These are phyloP conservation scores for Kluyveromyces aestuarii DNA, from an alignment of 805 yeast species.

Conservation along the genomic window DNA sequence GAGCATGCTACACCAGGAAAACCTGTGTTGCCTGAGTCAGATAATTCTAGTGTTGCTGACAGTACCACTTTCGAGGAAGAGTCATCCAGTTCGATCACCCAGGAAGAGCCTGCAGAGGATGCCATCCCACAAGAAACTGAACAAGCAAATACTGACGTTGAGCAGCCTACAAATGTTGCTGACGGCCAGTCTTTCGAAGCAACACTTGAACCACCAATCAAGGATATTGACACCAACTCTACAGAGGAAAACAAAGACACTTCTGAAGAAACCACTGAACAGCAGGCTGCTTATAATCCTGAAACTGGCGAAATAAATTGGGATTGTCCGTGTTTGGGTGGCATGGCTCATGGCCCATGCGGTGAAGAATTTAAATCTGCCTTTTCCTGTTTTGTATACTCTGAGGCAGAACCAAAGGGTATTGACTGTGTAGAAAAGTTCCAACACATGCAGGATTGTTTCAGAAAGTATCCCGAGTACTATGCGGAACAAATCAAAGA, in stretches of 20 bases:
- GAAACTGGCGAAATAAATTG: slow-evolving; percentile 98
- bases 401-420: slow-evolving; percentile 93
- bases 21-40: neutral
- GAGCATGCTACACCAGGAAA: slow-evolving; percentile 1
- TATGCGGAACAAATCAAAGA: slow-evolving; percentile 87
- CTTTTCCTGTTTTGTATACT: slow-evolving; percentile 88
- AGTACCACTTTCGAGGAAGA: slow-evolving; percentile 1
- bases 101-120: neutral
- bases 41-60: slow-evolving; percentile 2
- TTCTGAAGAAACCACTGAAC: slow-evolving; percentile 31
- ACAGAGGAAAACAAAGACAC: slow-evolving; percentile 2
- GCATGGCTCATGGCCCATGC: slow-evolving; percentile 98
- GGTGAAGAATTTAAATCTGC: slow-evolving; percentile 94
- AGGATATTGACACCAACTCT: neutral
- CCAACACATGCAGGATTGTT: slow-evolving; percentile 87
- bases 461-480: slow-evolving; percentile 84
- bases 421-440: slow-evolving; percentile 89
- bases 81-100: neutral
- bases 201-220: slow-evolving; percentile 4
- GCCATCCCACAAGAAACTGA: neutral
- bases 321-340: slow-evolving; percentile 99
- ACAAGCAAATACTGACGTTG: slow-evolving; percentile 1
- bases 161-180: slow-evolving; percentile 1
- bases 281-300: slow-evolving; percentile 77
- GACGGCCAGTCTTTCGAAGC: slow-evolving; percentile 1